Evolutionary conservation across 352 stramenopile species (phyloP).

Genomic region (Phytophthora hybrid): DNA sequence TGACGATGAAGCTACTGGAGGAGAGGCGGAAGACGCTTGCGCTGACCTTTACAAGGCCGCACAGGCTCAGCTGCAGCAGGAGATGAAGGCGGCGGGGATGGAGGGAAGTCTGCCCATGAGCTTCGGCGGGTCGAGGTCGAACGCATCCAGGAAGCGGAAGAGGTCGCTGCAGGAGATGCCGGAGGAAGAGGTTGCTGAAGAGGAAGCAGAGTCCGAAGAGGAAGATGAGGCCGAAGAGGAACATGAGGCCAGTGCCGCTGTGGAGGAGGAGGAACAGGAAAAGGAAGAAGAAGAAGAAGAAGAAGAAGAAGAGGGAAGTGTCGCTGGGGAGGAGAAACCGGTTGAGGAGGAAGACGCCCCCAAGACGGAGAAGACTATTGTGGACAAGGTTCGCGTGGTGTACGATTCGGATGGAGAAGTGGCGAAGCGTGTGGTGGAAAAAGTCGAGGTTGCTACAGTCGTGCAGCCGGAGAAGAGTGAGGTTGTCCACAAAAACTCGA

Average conservation of each 20-base stretch:
- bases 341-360: background rate
- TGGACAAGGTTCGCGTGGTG: constrained; percentile 70
- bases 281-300: constrained; percentile 5
- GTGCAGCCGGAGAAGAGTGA: constrained; percentile 17
- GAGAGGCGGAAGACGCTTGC: constrained; percentile 22
- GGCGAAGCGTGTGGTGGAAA: constrained; percentile 48
- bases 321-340: background rate
- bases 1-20: background rate
- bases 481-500: constrained; percentile 27
- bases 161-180: constrained; percentile 7
- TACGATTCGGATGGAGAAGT: constrained; percentile 78
- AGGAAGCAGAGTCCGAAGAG: too few relatives aligned
- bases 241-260: too few relatives aligned
- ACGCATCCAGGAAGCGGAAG: constrained; percentile 40
- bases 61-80: constrained; percentile 57
- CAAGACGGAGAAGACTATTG: constrained; percentile 30
- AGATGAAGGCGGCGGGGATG: constrained; percentile 72
- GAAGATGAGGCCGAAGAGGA: background rate
- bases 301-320: background rate
- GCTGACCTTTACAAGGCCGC: constrained; percentile 62
- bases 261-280: background rate
- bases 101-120: constrained; percentile 61
- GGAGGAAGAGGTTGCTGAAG: background rate
- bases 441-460: constrained; percentile 42
- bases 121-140: constrained; percentile 46